Evolutionary conservation across 371 early-diverging fungal genomes (phyloP), one percentile per base, ranked within the genome.

Genomic region (Gilbertella persicaria): DNA sequence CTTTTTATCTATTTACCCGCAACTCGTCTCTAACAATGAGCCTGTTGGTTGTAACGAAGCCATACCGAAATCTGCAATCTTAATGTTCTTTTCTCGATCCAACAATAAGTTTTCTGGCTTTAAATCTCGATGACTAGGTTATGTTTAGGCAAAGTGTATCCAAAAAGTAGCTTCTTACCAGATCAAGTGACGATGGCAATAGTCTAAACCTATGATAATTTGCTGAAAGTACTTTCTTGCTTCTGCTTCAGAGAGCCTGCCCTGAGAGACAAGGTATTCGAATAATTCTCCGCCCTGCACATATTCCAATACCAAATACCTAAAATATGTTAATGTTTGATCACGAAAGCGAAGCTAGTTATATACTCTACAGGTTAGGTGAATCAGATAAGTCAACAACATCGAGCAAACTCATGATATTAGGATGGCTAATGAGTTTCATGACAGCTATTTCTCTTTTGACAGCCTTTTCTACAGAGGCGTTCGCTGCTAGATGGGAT

Each of bases 201-300:
- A 98, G 39, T 94, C 93, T 28, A 99, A 75, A 4, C 94, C 99
- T 45, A 85, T 88, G 28, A 97, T 86, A 44, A 99, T 95, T 66
- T 99, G 98, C 58, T 95, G 93, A 67, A 98, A 98, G 69, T 95
- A 96, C 24, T 75, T 77, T 41, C 93, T 84, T 2, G 98, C 97
- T 62, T 94, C 94, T 10, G 55, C 54, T 63, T 99, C 98, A 13
- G 81, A 66, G 25, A 99, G 72, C n/a, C 90, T 71, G 10, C 97
- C 96, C 55, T 89, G 82, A 55, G 91, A 88, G 17, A 95, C 89
- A 16, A 99, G 75, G 59, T 94, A 89, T 53, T 98, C 96, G 64
- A 97, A 94, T 57, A 99, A 79, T 82, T 98, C 98, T 54, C 95
- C 96, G 58, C 99, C 99, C 61, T 90, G 89, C 56, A 95, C 89